These are phyloP conservation scores for Protomyces inouyei DNA, from an alignment of 1,139 yeast species.

Conservation along the genomic window DNA sequence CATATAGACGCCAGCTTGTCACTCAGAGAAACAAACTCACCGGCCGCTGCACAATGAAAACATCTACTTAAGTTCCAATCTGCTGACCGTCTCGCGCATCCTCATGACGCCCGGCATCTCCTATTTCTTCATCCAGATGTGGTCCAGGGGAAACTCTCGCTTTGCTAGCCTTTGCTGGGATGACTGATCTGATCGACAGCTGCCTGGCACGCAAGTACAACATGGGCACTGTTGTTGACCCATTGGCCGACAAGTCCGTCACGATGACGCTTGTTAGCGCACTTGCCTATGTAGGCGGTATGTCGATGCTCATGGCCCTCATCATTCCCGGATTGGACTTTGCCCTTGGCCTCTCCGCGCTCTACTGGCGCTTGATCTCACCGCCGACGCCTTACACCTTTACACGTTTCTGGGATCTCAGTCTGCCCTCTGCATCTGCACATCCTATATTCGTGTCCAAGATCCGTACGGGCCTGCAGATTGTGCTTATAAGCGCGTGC, in stretches of 20 bases:
- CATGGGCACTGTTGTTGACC: slow-evolving; percentile 78
- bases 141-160: slow-evolving; percentile 58
- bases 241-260: slow-evolving; percentile 87
- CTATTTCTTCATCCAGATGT: slow-evolving; percentile 51
- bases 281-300: slow-evolving; percentile 59
- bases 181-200: slow-evolving; percentile 91
- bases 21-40: too few species aligned
- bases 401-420: slow-evolving; percentile 66
- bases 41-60: slow-evolving; percentile 46
- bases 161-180: slow-evolving; percentile 74
- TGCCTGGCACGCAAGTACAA: slow-evolving; percentile 76
- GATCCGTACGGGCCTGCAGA: slow-evolving; percentile 75
- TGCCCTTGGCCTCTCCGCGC: slow-evolving; percentile 66
- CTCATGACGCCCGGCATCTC: slow-evolving; percentile 80
- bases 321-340: slow-evolving; percentile 82
- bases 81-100: slow-evolving; percentile 73
- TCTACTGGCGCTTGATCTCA: slow-evolving; percentile 66
- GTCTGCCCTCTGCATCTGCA: slow-evolving; percentile 79
- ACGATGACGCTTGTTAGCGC: slow-evolving; percentile 84
- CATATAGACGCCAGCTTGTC: too few species aligned
- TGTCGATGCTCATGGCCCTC: slow-evolving; percentile 60
- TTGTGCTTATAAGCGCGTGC: slow-evolving; percentile 67
- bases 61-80: slow-evolving; percentile 76
- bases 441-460: slow-evolving; percentile 86
- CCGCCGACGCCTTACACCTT: slow-evolving; percentile 74